Evolutionary conservation across 2,329 filamentous ascomycete species (phyloP), one percentile per base, ranked within the genome.

Genomic region (Aquanectria penicillioides): DNA sequence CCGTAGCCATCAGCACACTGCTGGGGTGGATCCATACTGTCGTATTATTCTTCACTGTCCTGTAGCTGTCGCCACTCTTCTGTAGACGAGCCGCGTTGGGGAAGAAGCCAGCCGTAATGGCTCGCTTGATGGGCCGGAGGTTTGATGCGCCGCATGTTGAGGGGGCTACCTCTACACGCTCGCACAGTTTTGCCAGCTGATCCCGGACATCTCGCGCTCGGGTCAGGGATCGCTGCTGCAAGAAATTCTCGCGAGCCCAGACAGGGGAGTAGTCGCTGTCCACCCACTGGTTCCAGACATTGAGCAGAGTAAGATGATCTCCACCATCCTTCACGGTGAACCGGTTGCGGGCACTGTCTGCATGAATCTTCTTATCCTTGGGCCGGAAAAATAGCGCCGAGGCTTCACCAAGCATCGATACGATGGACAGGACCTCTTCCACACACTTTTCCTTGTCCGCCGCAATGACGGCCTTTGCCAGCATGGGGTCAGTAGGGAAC

Each of bases 321-420:
- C 95, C 95, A 29, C 94, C 94, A 61, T 96, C 93, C 68, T 93
- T 92, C 73, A 94, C 82, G 0, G 93, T 97, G 77, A 98, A 98
- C 2, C 94, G 87, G 29, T 90, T 89, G 12, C 93, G 88, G 0
- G 95, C 95, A 61, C 91, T 92, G 75, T 99, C 94, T 11, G 95
- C 95, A 71, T 97, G 92, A 23, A 97, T 90, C 75, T 97, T 97
- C 81, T 98, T 97, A 78, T 99, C 94, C 73, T 97, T 97, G 17
- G 95, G 94, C 0, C 93, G 86, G 83, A 96, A 97, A 81, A 97
- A 99, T 5, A 99, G 84, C 0, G 93, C 89, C 4, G 90, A 93
- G 2, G 92, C 88, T 77, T 98, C 95, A 60, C 91, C 88, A 1
- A 98, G 85, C 92, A 98, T 97, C 36, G 94, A 88, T n/a, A 98